Percentiles rank a stretch among this genome's conserved stretches.
Evolutionary conservation across 495 filamentous ascomycete genomes (phyloP).

Genomic region (Annulohypoxylon maeteangense): DNA sequence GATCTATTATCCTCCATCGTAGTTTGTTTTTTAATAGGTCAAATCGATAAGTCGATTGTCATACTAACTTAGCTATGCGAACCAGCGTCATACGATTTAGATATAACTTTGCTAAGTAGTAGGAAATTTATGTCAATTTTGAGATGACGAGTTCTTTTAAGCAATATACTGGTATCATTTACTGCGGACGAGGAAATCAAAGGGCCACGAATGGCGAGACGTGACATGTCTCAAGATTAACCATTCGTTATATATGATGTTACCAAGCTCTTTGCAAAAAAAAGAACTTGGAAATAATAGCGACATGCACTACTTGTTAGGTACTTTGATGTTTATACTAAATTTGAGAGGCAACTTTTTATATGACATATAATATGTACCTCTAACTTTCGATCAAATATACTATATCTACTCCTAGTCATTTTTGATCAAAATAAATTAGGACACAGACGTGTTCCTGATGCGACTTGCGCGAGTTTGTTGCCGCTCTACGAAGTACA

Average conservation of each 20-base stretch:
- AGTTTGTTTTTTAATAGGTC: not conserved
- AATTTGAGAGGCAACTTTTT: not conserved
- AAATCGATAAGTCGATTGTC: not conserved
- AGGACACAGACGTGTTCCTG: constrained; percentile 16
- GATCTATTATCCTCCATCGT: not conserved
- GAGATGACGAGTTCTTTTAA: not conserved
- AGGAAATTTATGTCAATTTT: not conserved
- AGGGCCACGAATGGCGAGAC: constrained; percentile 9
- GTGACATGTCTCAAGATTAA: not conserved
- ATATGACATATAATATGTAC: not conserved
- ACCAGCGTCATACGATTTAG: not conserved
- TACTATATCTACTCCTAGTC: not conserved
- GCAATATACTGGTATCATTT: not conserved
- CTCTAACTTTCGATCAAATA: not conserved
- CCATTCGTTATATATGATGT: not conserved
- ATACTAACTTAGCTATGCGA: not conserved
- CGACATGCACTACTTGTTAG: not conserved
- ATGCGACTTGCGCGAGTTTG: constrained; percentile 19
- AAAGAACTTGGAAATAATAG: not conserved
- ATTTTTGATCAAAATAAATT: not conserved
- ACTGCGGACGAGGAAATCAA: not conserved
- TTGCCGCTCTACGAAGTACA: not conserved
- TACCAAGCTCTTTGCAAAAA: not conserved
- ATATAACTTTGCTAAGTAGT: not conserved
- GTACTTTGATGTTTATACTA: not conserved